Evolutionary conservation across 306 rosid genomes (phyloP).

Genomic region (Rubus idaeus): DNA sequence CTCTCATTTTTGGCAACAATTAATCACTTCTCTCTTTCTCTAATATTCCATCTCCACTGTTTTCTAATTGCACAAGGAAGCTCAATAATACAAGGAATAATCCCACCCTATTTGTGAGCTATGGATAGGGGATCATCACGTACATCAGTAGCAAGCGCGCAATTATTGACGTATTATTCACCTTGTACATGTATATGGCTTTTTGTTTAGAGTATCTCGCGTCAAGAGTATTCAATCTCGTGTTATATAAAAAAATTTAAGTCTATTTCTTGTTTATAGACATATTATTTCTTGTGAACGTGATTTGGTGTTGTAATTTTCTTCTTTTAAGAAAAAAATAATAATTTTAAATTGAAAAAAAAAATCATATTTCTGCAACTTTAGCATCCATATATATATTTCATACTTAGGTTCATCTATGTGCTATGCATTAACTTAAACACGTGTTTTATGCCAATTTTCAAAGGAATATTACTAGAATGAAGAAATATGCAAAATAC

Average conservation of each 20-base stretch:
- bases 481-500: slow-evolving; percentile 4
- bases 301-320: too few species aligned
- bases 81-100: slow-evolving; percentile 9
- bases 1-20: background rate
- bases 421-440: background rate
- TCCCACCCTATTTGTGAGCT: too few species aligned
- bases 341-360: background rate
- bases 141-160: background rate
- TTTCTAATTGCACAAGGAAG: slow-evolving; percentile 4
- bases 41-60: background rate
- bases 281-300: too few species aligned
- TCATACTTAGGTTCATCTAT: background rate
- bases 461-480: background rate
- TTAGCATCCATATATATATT: background rate
- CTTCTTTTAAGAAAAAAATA: background rate
- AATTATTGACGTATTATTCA: background rate
- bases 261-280: background rate
- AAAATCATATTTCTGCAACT: background rate
- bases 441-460: background rate
- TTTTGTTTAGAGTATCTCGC: background rate
- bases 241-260: background rate
- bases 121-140: background rate
- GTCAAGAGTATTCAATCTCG: background rate
- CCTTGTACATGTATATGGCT: background rate
- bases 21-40: background rate